Evolutionary conservation across 2,329 filamentous ascomycete genomes (phyloP), one percentile per base, ranked within the genome.

Genomic region (Diaporthe eres): DNA sequence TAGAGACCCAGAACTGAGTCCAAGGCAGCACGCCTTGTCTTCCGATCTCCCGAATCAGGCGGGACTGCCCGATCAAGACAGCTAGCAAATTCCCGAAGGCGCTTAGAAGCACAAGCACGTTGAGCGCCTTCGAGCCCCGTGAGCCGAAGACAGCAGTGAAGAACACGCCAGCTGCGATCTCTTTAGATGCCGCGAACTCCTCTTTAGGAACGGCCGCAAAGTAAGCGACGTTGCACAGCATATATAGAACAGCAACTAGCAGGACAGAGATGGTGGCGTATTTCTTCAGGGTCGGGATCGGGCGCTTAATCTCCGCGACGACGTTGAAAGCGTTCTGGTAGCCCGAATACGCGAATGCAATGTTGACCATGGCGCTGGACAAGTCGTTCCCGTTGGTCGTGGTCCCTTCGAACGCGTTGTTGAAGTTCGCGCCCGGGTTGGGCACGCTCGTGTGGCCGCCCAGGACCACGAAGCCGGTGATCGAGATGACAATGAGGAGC

Each of bases 281-380:
- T 79, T 81, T 86, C 67, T 88, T 88, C 28, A 92, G 85, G 0
- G 87, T 88, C 44, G 86, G 88, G 42, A 92, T 85, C 0, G 91
- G 91, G 76, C 91, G 89, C 85, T 90, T 88, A 77, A 92, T 88
- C 81, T 92, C 91, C 71, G 91, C 91, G 74, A 90, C 88, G 4
- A 92, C 86, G 76, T 91, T 91, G 82, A 92, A 92, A 0, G 90
- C 89, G 77, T 92, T 92, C 15, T 86, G 83, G 76, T 88, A 92
- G 1, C 91, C 91, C 0, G 84, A 81, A 76, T 91, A 92, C 0
- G 90, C 89, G 75, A 91, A 92, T 39, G 89, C 86, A 68, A 92
- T 89, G 72, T 88, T 91, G 65, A 90, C 87, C 34, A 93, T 80
- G 0, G 91, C 90, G 75, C 22, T 39, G 28, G 70, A 15, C 5